Evolutionary conservation across 2,329 filamentous ascomycete species (phyloP).

Genomic region (Thielaviopsis ethacetica): DNA sequence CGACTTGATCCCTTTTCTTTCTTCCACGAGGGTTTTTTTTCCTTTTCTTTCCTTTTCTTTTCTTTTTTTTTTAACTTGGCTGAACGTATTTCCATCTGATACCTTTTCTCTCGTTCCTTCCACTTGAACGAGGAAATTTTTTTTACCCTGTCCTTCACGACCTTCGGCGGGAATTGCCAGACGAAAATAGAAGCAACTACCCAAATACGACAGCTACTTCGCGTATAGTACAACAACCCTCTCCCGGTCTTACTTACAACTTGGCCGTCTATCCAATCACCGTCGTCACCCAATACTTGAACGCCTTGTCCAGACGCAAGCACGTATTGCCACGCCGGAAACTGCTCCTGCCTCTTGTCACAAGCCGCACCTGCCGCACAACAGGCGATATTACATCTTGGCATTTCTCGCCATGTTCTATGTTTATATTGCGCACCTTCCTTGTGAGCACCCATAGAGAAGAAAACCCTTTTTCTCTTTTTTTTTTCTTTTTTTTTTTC

Average conservation of each 20-base stretch:
- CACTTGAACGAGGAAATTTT: not conserved
- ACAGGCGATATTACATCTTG: not conserved
- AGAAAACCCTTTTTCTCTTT: not conserved
- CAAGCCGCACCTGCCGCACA: not conserved
- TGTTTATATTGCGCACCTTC: not conserved
- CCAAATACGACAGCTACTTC: too few species aligned
- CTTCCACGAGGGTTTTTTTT: not conserved
- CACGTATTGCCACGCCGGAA: not conserved
- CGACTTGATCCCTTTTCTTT: not conserved
- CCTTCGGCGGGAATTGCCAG: not conserved
- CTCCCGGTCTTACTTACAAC: not conserved
- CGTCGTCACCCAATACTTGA: not conserved
- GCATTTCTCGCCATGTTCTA: not conserved
- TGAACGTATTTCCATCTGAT: not conserved
- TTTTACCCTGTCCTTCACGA: not conserved
- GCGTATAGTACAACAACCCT: not conserved
- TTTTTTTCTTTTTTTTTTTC: not conserved
- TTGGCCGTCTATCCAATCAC: not conserved
- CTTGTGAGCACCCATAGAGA: not conserved
- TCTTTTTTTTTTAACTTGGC: not conserved
- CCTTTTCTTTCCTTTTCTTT: not conserved
- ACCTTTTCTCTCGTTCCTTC: not conserved
- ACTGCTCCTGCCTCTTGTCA: not conserved
- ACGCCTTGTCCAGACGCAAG: not conserved
- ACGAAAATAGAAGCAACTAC: not conserved